Evolutionary conservation across 1,284 basidiomycete species (phyloP), one percentile per base, ranked within the genome.

Genomic region (Cryptococcus sp.): DNA sequence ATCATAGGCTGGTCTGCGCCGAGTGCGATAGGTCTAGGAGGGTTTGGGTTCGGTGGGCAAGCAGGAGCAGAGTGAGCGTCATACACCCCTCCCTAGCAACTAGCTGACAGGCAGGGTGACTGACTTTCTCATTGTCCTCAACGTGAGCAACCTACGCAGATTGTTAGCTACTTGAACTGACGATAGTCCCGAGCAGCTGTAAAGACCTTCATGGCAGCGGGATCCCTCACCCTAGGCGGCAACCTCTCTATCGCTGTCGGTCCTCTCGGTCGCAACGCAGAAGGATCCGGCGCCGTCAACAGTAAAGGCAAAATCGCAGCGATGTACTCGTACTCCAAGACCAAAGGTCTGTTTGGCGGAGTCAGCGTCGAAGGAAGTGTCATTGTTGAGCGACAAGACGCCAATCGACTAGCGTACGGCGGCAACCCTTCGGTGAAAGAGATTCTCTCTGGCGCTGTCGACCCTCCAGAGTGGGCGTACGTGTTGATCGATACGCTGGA

Each of bases 241-340:
- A 94, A 94, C 68, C 77, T 93, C 69, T 90, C 87, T 52, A 75
- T 98, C 47, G 93, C 94, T 6, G 79, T 97, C 0, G 94, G 95
- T 1, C 94, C 94, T 1, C 75, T 98, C 0, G 94, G 94, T 19
- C 82, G 94, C 33, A 95, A 92, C 57, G 91, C 93, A 12, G 94
- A 97, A 74, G 95, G 91, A 1, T 80, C 84, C 19, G 93, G 91
- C 14, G 79, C 89, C 0, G 61, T 98, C 47, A 97, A 85, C 66
- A 80, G 87, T 0, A 87, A 83, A 44, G 93, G 93, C 43, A 87
- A 86, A 66, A 73, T 97, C 4, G 89, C 93, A 6, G 92, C 93
- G 41, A 97, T 97, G 91, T 91, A 94, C 73, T 88, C 85, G 57
- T 98, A 98, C 72, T 93, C 88, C 4, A 92, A 93, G 71, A 93